phyloP scores from a whole-genome alignment of 257 asterid species.

The Ajuga chamaepitys region DNA sequence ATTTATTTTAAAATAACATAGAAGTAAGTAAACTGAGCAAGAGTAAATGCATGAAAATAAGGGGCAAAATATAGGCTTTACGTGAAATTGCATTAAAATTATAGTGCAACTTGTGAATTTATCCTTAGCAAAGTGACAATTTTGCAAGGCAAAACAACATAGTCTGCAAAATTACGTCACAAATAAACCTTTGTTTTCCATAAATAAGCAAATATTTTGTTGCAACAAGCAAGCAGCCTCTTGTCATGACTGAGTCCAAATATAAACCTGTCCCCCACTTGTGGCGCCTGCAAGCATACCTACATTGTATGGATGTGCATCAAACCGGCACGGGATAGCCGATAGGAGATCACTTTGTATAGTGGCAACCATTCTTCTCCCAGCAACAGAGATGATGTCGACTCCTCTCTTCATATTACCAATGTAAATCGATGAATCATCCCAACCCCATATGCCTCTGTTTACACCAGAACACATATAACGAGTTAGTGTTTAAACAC shows the following conservation, averaged over 20 bases:
- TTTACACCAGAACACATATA: background rate
- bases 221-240: too few species aligned
- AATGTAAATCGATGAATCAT: constrained; percentile 67
- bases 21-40: too few species aligned
- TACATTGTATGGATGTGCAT: constrained; percentile 41
- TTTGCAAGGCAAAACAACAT: too few species aligned
- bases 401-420: constrained; percentile 82
- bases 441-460: constrained; percentile 99
- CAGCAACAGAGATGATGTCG: constrained; percentile 47
- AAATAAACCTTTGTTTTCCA: too few species aligned
- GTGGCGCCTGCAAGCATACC: constrained; percentile 86
- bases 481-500: background rate
- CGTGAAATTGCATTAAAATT: too few species aligned
- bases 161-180: too few species aligned
- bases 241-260: constrained; percentile 44
- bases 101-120: too few species aligned
- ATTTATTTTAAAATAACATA: too few species aligned
- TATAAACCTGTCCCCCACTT: constrained; percentile 73
- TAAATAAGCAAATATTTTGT: too few species aligned
- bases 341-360: constrained; percentile 56
- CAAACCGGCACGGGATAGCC: constrained; percentile 66
- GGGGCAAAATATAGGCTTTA: too few species aligned
- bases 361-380: constrained; percentile 33
- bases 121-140: too few species aligned
- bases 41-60: too few species aligned